phyloP scores from a whole-genome alignment of 495 filamentous ascomycete genomes.

The Aspergillus haitiensis region DNA sequence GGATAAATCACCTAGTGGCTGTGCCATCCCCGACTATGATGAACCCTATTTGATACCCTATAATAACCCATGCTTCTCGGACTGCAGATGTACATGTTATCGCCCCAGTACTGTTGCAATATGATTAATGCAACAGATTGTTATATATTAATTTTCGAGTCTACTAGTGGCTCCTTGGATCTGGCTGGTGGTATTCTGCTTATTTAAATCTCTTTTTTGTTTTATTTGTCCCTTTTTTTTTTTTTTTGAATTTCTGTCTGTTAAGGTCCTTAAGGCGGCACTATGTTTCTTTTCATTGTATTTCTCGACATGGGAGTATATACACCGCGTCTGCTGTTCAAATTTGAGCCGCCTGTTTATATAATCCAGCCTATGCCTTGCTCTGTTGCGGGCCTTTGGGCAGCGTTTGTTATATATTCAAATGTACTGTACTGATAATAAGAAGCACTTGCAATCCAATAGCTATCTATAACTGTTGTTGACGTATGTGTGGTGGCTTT shows the following conservation, averaged over 20 bases:
- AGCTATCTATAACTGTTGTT: too few species aligned
- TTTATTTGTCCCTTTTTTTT: not conserved
- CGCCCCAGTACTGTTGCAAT: conserved; percentile 7
- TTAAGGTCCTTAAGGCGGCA: too few species aligned
- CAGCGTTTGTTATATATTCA: too few species aligned
- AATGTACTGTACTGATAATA: too few species aligned
- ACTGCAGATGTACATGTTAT: conserved; percentile 11
- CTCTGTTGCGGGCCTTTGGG: too few species aligned
- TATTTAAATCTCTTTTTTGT: conserved; percentile 2
- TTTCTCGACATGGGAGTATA: too few species aligned
- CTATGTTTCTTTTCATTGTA: too few species aligned
- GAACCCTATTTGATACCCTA: conserved; percentile 42
- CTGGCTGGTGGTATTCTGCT: not conserved
- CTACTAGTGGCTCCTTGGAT: not conserved
- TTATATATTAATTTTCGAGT: conserved; percentile 2
- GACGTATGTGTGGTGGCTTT: too few species aligned
- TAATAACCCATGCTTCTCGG: not conserved
- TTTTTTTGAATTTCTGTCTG: not conserved
- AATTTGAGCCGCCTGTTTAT: too few species aligned
- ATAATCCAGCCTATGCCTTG: too few species aligned
- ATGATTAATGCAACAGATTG: conserved; percentile 13
- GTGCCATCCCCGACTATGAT: conserved; percentile 42
- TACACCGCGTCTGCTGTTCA: too few species aligned
- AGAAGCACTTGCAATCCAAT: too few species aligned
- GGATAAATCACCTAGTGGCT: conserved; percentile 27